Base-by-base conservation (phyloP, 2,329 filamentous ascomycete species). In the Dactylonectria macrodidyma region DNA sequence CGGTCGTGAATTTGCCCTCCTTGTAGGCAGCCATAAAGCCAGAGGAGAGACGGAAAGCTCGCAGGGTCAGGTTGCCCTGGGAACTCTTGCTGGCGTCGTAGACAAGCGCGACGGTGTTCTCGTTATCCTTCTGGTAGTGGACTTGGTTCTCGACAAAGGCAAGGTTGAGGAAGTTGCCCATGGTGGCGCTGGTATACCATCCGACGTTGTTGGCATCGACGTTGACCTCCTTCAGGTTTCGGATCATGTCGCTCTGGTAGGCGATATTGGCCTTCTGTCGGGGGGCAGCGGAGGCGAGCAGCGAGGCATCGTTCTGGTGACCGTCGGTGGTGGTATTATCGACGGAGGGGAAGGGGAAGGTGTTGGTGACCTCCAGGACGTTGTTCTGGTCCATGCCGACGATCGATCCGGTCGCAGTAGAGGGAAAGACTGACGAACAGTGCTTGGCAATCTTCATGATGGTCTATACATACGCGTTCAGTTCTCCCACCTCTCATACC, bases 381-480 rank as follows among this genome's bases (percentile, higher is more conserved):
- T 90, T 90, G 73, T 92, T 90, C 77, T 90, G 89, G 83, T 98
- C 95, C 93, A 98, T 95, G 76, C 96, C 96, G 68, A 98, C 95
- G 69, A 98, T 89, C 70, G 93, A 94, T 70, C 95, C 95, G 63
- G 95, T 98, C 65, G 95, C 94, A 64, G 91, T 91, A 59, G 94
- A 95, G 56, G 95, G 95, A 85, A 97, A 98, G 62, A 89, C 89
- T 77, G 93, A 90, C 65, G 94, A 92, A 85, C 93, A 94, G 87
- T 98, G 95, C 85, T 97, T 98, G 84, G 97, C 95, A 81, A 98
- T 95, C 88, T 98, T 97, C 93, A 98, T 95, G 76, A 97, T 93
- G 78, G 97, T 93, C 93, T 96, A 75, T 60, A 76, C 63, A 41
- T 56, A 68, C 62, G 69, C 62, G 64, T 65, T 73, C 67, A 75